phyloP scores from a whole-genome alignment of 2,329 filamentous ascomycete genomes.

The Diplodia sapinea region DNA sequence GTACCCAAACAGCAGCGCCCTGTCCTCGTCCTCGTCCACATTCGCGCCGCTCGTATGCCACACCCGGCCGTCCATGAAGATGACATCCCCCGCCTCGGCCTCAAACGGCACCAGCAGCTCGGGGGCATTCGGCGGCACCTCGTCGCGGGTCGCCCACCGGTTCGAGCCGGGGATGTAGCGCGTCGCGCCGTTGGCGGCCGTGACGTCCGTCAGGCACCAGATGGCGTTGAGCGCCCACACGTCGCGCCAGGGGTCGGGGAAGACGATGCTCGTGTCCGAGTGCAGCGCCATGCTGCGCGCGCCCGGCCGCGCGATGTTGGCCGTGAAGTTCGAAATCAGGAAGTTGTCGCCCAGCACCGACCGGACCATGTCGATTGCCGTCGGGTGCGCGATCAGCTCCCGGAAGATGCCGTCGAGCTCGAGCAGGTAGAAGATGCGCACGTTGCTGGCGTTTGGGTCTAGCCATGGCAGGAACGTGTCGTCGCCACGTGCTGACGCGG shows the following conservation, averaged over 20 bases:
- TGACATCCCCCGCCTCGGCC: constrained; percentile 42
- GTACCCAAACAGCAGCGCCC: constrained; percentile 44
- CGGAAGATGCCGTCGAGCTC: constrained; percentile 42
- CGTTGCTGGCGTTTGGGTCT: constrained; percentile 42
- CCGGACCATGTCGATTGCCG: constrained; percentile 40
- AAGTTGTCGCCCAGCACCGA: constrained; percentile 41
- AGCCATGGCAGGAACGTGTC: constrained; percentile 38
- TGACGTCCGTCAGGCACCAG: constrained; percentile 43
- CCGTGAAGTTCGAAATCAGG: constrained; percentile 47
- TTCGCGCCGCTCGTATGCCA: constrained; percentile 47
- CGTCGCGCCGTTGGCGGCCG: constrained; percentile 41
- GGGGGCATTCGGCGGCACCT: constrained; percentile 37
- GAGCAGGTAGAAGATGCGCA: constrained; percentile 43
- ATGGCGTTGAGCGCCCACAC: constrained; percentile 38
- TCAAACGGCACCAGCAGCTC: constrained; percentile 42
- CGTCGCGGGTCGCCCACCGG: constrained; percentile 30
- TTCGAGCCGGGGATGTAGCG: constrained; percentile 34
- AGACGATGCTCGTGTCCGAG: constrained; percentile 44
- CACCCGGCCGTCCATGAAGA: constrained; percentile 44
- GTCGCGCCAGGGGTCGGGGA: constrained; percentile 44
- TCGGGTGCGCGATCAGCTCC: constrained; percentile 40
- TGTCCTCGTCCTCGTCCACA: constrained; percentile 41
- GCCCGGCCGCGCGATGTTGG: constrained; percentile 46
- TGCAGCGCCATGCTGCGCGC: constrained; percentile 41
- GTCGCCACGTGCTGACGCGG: constrained; percentile 36